These are phyloP conservation scores for Berberis vulgaris DNA, from an alignment of 164 flowering plant genomes.

Conservation along the genomic window DNA sequence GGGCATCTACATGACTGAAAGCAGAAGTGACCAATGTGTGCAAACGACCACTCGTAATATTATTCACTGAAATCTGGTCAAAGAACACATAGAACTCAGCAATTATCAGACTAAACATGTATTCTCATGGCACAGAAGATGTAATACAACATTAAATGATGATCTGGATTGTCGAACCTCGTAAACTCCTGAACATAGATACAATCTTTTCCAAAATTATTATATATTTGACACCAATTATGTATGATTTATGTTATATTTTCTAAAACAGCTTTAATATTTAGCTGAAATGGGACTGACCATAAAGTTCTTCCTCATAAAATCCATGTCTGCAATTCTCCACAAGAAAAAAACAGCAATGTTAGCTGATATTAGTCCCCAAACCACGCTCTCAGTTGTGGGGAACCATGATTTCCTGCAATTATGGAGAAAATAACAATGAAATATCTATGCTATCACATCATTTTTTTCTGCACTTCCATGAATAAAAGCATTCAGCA, in stretches of 20 bases:
- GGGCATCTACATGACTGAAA: constrained; percentile 66
- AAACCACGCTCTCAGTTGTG: constrained; percentile 32
- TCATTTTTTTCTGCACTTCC: no score
- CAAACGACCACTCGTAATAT: constrained; percentile 60
- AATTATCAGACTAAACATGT: background rate
- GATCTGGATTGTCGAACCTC: background rate
- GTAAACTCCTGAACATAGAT: background rate
- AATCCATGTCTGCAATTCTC: constrained; percentile 45
- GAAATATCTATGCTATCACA: no score
- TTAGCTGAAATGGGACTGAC: constrained; percentile 25
- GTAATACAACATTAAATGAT: background rate
- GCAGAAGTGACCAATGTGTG: constrained; percentile 84
- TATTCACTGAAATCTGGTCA: constrained; percentile 67
- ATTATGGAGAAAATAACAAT: constrained; percentile 6
- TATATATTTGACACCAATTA: background rate
- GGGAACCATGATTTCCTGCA: constrained; percentile 57
- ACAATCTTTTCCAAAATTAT: background rate
- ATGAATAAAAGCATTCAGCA: no score
- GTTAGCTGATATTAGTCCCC: constrained; percentile 62
- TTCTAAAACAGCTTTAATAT: background rate
- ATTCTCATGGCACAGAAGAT: background rate
- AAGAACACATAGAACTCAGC: background rate
- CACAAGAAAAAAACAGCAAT: constrained; percentile 64
- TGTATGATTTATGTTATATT: background rate
- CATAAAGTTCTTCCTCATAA: constrained; percentile 69